Evolutionary conservation across 345 rosid species (phyloP).

Genomic region (Noccaea caerulescens): DNA sequence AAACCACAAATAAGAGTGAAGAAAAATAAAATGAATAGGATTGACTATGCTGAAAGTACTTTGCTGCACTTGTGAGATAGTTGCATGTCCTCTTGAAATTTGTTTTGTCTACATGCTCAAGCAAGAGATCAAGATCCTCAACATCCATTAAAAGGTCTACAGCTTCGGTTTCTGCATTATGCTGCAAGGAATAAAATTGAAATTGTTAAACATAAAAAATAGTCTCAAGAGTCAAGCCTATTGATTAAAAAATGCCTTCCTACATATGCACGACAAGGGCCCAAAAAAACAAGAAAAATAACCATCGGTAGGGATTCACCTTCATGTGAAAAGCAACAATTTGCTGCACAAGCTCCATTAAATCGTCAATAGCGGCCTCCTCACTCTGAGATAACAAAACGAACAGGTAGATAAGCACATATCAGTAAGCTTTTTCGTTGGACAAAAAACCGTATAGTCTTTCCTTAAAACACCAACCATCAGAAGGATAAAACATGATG

Average conservation of each 20-base stretch:
- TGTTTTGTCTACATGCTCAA: conserved; percentile 77
- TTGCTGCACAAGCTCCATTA: conserved; percentile 84
- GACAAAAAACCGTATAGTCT: conserved; percentile 15
- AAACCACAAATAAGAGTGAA: conserved; percentile 9
- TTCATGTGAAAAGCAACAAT: conserved; percentile 95
- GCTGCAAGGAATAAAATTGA: conserved; percentile 52
- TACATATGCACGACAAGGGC: neutral
- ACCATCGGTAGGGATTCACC: conserved; percentile 44
- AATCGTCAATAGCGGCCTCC: conserved; percentile 62
- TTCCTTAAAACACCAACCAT: conserved; percentile 27
- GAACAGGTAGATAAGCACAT: conserved; percentile 12
- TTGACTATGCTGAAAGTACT: conserved; percentile 44
- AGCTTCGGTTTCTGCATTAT: conserved; percentile 99
- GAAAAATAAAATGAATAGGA: conserved; percentile 5
- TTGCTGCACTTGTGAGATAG: conserved; percentile 87
- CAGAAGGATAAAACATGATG: conserved; percentile 5
- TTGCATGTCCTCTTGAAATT: conserved; percentile 95
- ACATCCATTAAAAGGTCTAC: conserved; percentile 98
- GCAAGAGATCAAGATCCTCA: conserved; percentile 87
- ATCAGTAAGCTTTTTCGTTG: conserved; percentile 24
- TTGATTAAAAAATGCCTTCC: neutral
- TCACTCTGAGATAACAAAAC: conserved; percentile 54
- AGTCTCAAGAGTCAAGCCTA: neutral
- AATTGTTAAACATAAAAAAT: conserved; percentile 14
- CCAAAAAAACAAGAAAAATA: neutral